Conservation (phyloP, 306 rosid species). For the Psophocarpus tetragonolobus region DNA sequence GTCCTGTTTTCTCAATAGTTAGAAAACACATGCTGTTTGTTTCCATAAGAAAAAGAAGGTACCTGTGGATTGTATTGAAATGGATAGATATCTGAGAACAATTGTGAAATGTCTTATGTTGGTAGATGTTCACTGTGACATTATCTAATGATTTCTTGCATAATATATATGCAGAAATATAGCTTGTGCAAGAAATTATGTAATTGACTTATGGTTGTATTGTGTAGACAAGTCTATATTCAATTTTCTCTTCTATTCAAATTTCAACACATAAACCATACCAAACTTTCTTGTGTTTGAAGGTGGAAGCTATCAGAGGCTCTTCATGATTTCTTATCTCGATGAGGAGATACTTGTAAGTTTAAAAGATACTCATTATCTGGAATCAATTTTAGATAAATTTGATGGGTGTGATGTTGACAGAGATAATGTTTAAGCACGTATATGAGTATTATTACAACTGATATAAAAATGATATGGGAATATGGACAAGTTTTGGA, state of each 20-base stretch:
- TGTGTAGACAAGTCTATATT: slow-evolving; percentile 1
- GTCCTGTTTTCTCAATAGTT: background rate
- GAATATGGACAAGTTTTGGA: background rate
- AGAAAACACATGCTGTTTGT: background rate
- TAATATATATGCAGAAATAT: slow-evolving; percentile 4
- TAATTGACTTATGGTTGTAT: background rate
- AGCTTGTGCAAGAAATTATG: background rate
- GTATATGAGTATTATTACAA: background rate
- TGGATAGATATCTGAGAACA: slow-evolving; percentile 7
- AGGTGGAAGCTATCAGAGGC: slow-evolving; percentile 84
- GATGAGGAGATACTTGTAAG: slow-evolving; percentile 95
- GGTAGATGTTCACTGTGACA: background rate
- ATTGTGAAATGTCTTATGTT: background rate
- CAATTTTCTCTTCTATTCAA: slow-evolving; percentile 8
- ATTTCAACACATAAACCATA: slow-evolving; percentile 6
- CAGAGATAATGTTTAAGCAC: background rate
- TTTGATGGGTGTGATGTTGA: slow-evolving; percentile 8
- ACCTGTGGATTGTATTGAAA: background rate
- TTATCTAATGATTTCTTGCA: background rate
- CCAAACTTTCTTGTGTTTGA: slow-evolving; percentile 39
- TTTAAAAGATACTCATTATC: slow-evolving; percentile 20
- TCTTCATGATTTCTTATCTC: slow-evolving; percentile 95
- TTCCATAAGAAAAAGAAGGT: background rate
- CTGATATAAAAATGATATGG: background rate
- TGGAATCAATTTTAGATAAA: slow-evolving; percentile 11